Evolutionary conservation across 179 eudicot genomes (phyloP).

Genomic region (Silene noctiflora): DNA sequence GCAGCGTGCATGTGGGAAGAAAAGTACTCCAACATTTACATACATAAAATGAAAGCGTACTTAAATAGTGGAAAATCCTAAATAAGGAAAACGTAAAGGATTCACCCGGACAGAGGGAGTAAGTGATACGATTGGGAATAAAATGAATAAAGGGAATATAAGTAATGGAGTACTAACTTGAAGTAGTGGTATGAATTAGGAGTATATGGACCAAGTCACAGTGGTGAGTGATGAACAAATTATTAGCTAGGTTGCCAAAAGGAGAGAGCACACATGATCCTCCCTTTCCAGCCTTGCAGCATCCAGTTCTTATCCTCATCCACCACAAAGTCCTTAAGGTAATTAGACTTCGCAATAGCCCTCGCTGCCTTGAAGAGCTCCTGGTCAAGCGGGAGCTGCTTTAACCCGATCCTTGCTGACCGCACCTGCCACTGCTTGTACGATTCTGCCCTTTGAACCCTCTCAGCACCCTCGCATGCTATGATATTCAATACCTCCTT

Average conservation of each 20-base stretch:
- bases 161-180: no score
- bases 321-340: conserved; percentile 43
- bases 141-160: no score
- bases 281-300: conserved; percentile 57
- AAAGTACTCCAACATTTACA: no score
- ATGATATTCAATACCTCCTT: conserved; percentile 41
- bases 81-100: no score
- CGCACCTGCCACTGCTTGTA: conserved; percentile 54
- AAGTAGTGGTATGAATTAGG: no score
- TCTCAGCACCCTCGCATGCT: conserved; percentile 54
- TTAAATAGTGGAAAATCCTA: no score
- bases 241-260: conserved; percentile 39
- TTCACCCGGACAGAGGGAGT: no score
- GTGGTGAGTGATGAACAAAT: no score
- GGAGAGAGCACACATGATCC: conserved; percentile 34
- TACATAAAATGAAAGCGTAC: no score
- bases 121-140: no score
- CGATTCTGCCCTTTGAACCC: conserved; percentile 52
- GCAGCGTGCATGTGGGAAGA: no score
- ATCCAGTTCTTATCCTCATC: conserved; percentile 41
- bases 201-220: no score
- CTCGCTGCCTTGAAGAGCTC: conserved; percentile 31
- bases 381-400: conserved; percentile 31
- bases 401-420: conserved; percentile 37
- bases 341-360: conserved; percentile 31